Evolutionary conservation across 176 grass and related monocot genomes (phyloP).

Genomic region (Sorghum bicolor): Sorghum_bicolor_NCBIv3 NC_012878.2:42788001-42788500

Average conservation of each 20-base stretch:
- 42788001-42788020: slow-evolving; percentile 41
- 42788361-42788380: slow-evolving; percentile 41
- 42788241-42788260: slow-evolving; percentile 4
- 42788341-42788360: slow-evolving; percentile 43
- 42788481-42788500: slow-evolving; percentile 59
- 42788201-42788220: neutral
- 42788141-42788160: neutral
- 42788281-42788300: slow-evolving; percentile 53
- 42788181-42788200: slow-evolving; percentile 19
- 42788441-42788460: slow-evolving; percentile 39
- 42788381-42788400: slow-evolving; percentile 50
- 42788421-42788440: slow-evolving; percentile 48
- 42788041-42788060: neutral
- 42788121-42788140: neutral
- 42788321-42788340: slow-evolving; percentile 41
- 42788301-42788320: slow-evolving; percentile 25
- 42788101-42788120: neutral
- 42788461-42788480: slow-evolving; percentile 73
- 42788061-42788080: neutral
- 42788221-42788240: neutral
- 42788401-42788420: slow-evolving; percentile 54
- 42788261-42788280: slow-evolving; percentile 45
- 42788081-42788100: slow-evolving; percentile 19
- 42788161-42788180: neutral
- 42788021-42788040: neutral